Evolutionary conservation across 108 stramenopile genomes (phyloP).

Genomic region (Nitzschia sp.): DNA sequence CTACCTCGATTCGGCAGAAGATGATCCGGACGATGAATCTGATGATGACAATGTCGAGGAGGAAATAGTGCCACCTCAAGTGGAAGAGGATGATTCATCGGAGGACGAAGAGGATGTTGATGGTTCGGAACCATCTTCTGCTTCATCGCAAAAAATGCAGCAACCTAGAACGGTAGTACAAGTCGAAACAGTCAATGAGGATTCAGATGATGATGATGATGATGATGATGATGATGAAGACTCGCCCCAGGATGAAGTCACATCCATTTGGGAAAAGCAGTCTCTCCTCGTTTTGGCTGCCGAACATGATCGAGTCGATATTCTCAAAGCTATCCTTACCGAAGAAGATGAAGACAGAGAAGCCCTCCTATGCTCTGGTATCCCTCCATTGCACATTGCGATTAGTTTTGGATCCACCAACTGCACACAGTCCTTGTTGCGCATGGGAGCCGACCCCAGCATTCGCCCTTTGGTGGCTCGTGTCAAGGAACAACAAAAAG

Average conservation of each 20-base stretch:
- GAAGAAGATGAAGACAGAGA: slow-evolving; percentile 32
- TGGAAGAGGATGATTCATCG: background rate
- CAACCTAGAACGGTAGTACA: slow-evolving; percentile 1
- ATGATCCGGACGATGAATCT: slow-evolving; percentile 10
- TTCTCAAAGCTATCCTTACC: slow-evolving; percentile 63
- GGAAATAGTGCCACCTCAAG: background rate
- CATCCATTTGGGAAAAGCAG: slow-evolving; percentile 69
- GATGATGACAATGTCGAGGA: background rate
- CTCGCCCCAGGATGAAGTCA: slow-evolving; percentile 50
- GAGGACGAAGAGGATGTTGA: slow-evolving; percentile 1
- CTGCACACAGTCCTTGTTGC: slow-evolving; percentile 70
- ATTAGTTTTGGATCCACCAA: slow-evolving; percentile 72
- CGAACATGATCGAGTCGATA: slow-evolving; percentile 87
- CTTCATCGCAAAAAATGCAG: background rate
- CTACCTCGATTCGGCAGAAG: slow-evolving; percentile 4
- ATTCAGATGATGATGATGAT: slow-evolving; percentile 8
- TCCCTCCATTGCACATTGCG: slow-evolving; percentile 80
- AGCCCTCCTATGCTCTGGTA: slow-evolving; percentile 33
- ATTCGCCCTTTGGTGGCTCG: slow-evolving; percentile 59
- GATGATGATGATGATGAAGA: slow-evolving; percentile 31
- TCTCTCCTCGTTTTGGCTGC: slow-evolving; percentile 78
- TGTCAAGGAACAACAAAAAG: slow-evolving; percentile 20
- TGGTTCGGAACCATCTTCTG: background rate
- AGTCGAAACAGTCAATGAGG: slow-evolving; percentile 3
- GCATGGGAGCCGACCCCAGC: slow-evolving; percentile 82